Evolutionary conservation across 1,139 yeast species (phyloP), one percentile per base, ranked within the genome.

Genomic region (Blastobotrys apis): DNA sequence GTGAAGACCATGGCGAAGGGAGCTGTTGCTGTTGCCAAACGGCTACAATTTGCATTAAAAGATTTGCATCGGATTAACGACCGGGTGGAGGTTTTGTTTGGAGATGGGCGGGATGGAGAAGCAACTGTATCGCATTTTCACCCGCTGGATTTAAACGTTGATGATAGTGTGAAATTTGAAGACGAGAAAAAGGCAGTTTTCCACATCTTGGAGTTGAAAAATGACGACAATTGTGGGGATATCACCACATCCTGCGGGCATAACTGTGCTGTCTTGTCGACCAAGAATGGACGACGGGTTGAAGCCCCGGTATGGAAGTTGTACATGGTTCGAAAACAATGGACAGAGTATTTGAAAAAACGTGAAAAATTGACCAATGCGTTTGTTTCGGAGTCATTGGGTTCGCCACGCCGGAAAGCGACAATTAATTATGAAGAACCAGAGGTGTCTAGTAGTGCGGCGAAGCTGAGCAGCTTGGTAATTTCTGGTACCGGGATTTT

Each of bases 401-500:
- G 33, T 5, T 38, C 45, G 15, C 45, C 42, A 5, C 29, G 45
- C 15, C 29, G 41, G 25, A 38, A 43, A 31, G 31, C 45, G 8
- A 33, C 32, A 2, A 21, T 36, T 15, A 37, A 38, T 5, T 43
- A 32, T 36, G 41, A 39, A 15, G 22, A 35, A 20, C 20, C 13
- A 10, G 23, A n/a, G 8, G 19, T 4, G 12, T 23, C 16, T 38
- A 16, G 10, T 38, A 15, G 15, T 37, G 12, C 22, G 21, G n/a
- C 29, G 39, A 8, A 23, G 20, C 33, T 37, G 39, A 33, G 12
- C 26, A 10, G 19, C 19, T 17, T 17, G 32, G 10, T 4, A 33
- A 23, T 30, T 30, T n/a, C 45, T 25, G 23, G 35, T 3, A 41
- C 51, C 1, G 58, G 57, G 5, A 54, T 72, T 2, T 73, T 74